Conservation (phyloP, 2,329 filamentous ascomycete genomes). For the Apiospora saccharicola region DNA sequence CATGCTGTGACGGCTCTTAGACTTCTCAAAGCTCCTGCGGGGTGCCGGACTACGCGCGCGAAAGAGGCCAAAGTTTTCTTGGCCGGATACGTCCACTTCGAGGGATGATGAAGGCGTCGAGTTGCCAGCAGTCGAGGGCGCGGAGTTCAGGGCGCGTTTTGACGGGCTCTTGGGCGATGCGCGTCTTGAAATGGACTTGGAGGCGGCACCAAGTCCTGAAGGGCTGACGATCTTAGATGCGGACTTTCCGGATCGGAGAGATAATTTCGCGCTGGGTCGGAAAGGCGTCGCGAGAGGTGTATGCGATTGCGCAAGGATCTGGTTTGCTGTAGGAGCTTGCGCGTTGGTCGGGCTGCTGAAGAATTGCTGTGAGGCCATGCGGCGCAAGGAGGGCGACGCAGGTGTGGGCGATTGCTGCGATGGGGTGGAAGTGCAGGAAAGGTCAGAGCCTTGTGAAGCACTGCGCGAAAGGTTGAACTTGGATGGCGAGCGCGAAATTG, state of each 20-base stretch:
- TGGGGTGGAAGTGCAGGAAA: conserved; percentile 53
- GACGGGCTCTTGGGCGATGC: conserved; percentile 83
- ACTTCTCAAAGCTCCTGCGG: conserved; percentile 56
- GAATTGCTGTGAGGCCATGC: conserved; percentile 54
- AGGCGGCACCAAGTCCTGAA: conserved; percentile 49
- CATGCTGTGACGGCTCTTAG: conserved; percentile 59
- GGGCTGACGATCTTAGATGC: conserved; percentile 55
- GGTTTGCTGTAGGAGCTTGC: conserved; percentile 33
- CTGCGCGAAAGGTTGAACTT: conserved; percentile 74
- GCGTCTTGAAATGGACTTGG: conserved; percentile 67
- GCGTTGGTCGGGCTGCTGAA: conserved; percentile 55
- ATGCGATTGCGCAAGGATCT: conserved; percentile 40
- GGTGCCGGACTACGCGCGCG: conserved; percentile 49
- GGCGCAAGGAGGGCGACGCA: conserved; percentile 49
- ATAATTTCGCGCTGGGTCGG: conserved; percentile 71
- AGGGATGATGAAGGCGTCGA: conserved; percentile 59
- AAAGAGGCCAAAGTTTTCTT: conserved; percentile 50
- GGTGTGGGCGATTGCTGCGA: conserved; percentile 52
- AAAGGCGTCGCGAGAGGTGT: conserved; percentile 69
- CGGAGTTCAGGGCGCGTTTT: conserved; percentile 77
- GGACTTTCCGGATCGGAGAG: conserved; percentile 68
- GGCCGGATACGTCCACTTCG: conserved; percentile 49
- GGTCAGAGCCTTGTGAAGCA: conserved; percentile 54
- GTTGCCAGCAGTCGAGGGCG: conserved; percentile 73
- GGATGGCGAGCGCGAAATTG: conserved; percentile 91